Percentiles rank a stretch among this genome's conserved stretches.
Evolutionary conservation across 129 eudicot species (phyloP).

Genomic region (Lactuca sativa): DNA sequence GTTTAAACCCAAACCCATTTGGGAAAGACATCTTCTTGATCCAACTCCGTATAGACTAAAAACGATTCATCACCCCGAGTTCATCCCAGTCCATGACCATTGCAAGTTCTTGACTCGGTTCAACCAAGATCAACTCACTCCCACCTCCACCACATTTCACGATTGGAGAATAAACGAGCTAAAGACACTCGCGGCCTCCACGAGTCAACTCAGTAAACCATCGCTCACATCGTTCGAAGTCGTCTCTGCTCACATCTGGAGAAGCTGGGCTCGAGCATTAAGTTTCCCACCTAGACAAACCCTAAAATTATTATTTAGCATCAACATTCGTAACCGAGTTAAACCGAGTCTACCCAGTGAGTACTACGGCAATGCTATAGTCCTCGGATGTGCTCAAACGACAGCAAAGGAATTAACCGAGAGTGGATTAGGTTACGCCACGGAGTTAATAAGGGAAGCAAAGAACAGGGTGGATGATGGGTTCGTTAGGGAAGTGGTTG

Average conservation of each 20-base stretch:
- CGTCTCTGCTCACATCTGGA: conserved; percentile 73
- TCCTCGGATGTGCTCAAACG: conserved; percentile 65
- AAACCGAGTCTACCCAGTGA: conserved; percentile 60
- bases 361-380: conserved; percentile 73
- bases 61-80: conserved; percentile 64
- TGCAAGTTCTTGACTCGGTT: conserved; percentile 47
- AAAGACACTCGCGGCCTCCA: conserved; percentile 20
- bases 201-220: conserved; percentile 38
- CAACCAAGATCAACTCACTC: conserved; percentile 44
- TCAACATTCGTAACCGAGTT: conserved; percentile 60
- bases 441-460: conserved; percentile 52
- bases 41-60: conserved; percentile 11
- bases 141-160: conserved; percentile 52
- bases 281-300: conserved; percentile 58
- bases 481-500: conserved; percentile 61
- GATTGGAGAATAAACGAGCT: conserved; percentile 38
- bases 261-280: conserved; percentile 65
- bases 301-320: conserved; percentile 57
- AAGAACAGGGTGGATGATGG: conserved; percentile 58
- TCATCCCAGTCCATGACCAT: conserved; percentile 46
- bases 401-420: conserved; percentile 38
- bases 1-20: conserved; percentile 39
- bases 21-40: conserved; percentile 65
- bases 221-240: conserved; percentile 61
- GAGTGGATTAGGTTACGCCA: conserved; percentile 38